Evolutionary conservation across 2,329 filamentous ascomycete genomes (phyloP), one percentile per base, ranked within the genome.

Genomic region (Aureobasidium sp.): DNA sequence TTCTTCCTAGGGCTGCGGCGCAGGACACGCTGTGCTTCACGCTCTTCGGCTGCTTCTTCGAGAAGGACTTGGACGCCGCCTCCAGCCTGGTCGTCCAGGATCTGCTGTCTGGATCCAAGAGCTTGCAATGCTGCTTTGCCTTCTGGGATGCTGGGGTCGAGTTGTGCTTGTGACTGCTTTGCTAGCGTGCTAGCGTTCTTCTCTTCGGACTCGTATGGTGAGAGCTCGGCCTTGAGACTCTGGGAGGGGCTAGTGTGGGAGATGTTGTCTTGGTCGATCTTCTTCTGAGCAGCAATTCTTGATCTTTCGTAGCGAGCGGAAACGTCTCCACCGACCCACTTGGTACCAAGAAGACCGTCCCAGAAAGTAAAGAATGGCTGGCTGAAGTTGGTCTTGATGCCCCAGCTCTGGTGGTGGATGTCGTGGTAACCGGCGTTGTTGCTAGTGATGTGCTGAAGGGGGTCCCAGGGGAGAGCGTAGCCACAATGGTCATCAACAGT

Each of bases 341-440:
- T 88, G 27, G 94, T 99, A 57, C 87, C 86, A 25, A 96, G 79
- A 31, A 91, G 71, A 51, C 84, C 81, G 73, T 99, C 94, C 91
- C 94, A 97, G 44, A 62, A 58, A 39, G 61, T 62, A 53, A 62
- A 62, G 45, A 62, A 62, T 8, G 61, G 53, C 45, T 62, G 61
- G 5, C 87, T 88, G 74, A 91, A 95, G 77, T 95, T 95, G 66
- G 88, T 89, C 83, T 97, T 99, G 82, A 99, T 96, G 62, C 94
- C 94, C 92, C 93, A 97, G 76, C 90, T 95, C 77, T 99, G 94
- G 77, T 99, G 94, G 76, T 99, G 94, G 63, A 99, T 93, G 72
- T 99, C 94, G 72, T 99, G 94, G 76, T 97, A 99, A 39, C 87
- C 88, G 29, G 94, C 93, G 69, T 97, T 97, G 81, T 99, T 97